Conservation (phyloP, 1,284 basidiomycete species). For the Ustilago lituana region DNA sequence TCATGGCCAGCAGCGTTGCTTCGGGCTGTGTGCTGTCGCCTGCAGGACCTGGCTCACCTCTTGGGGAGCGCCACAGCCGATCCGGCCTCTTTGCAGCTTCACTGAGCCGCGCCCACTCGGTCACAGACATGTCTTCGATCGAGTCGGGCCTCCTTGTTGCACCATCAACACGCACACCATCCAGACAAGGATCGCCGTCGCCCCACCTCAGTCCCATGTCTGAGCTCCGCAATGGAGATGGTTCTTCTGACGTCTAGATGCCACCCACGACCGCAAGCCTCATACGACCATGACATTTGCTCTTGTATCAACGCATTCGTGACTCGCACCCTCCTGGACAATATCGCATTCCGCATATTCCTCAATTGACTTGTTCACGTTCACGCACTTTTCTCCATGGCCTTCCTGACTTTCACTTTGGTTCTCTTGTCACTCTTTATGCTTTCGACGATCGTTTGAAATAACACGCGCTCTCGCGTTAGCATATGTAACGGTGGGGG, state of each 20-base stretch:
- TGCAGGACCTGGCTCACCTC: slow-evolving; percentile 32
- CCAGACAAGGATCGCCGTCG: slow-evolving; percentile 39
- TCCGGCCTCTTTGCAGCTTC: slow-evolving; percentile 36
- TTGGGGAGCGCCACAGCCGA: slow-evolving; percentile 27
- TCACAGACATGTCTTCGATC: slow-evolving; percentile 27
- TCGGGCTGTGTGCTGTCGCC: slow-evolving; percentile 18
- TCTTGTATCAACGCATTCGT: no score
- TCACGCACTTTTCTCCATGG: not conserved
- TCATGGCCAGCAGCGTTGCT: slow-evolving; percentile 12
- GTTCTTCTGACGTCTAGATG: slow-evolving; percentile 10
- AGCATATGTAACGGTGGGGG: no score
- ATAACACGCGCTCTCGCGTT: slow-evolving; percentile 1
- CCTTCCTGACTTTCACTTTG: not conserved
- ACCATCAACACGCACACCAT: slow-evolving; percentile 25
- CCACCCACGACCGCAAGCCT: no score
- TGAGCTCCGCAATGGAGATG: slow-evolving; percentile 18
- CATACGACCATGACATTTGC: no score
- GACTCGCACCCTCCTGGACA: no score
- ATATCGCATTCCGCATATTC: not conserved
- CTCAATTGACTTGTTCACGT: not conserved
- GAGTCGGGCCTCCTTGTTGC: slow-evolving; percentile 27
- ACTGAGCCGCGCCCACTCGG: slow-evolving; percentile 38
- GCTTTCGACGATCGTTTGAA: not conserved
- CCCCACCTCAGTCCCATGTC: slow-evolving; percentile 32
- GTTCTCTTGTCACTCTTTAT: slow-evolving; percentile 1